These are phyloP conservation scores for Xerocomus minutiporus DNA, from an alignment of 1,284 basidiomycete genomes.

Conservation along the genomic window DNA sequence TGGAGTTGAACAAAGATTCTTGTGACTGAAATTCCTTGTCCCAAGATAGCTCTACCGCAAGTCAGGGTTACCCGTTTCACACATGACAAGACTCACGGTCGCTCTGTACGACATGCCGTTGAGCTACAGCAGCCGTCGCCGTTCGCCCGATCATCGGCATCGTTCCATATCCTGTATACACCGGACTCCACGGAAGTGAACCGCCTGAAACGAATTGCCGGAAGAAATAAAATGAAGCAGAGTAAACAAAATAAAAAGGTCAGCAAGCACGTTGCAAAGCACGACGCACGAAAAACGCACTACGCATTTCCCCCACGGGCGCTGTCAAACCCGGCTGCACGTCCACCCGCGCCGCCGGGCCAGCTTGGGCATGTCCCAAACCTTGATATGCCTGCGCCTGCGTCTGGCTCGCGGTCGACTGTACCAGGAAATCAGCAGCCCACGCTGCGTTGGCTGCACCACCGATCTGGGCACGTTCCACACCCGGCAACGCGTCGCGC, in stretches of 20 bases:
- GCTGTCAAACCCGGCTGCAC: slow-evolving; percentile 9
- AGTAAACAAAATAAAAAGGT: slow-evolving; percentile 2
- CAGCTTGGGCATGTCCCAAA: slow-evolving; percentile 8
- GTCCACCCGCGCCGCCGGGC: slow-evolving; percentile 7
- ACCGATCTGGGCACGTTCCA: slow-evolving; percentile 29
- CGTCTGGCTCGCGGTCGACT: slow-evolving; percentile 31
- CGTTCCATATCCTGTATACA: slow-evolving; percentile 33
- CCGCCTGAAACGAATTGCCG: slow-evolving; percentile 20
- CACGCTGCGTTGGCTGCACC: slow-evolving; percentile 14
- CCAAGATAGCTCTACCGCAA: slow-evolving; percentile 47
- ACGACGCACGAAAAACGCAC: slow-evolving; percentile 16
- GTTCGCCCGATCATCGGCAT: slow-evolving; percentile 36
- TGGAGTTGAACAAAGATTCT: slow-evolving; percentile 36
- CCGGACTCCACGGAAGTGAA: slow-evolving; percentile 37
- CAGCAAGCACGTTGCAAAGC: slow-evolving; percentile 4
- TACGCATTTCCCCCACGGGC: slow-evolving; percentile 8
- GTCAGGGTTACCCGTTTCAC: not conserved
- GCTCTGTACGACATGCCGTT: slow-evolving; percentile 30
- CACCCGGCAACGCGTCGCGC: slow-evolving; percentile 47
- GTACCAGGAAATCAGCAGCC: slow-evolving; percentile 51
- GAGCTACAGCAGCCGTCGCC: slow-evolving; percentile 28
- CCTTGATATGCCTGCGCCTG: not conserved
- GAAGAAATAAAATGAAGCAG: not conserved
- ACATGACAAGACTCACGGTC: slow-evolving; percentile 33
- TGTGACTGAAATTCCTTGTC: slow-evolving; percentile 61